A percentile compares a stretch with the other conserved stretches of the same genome.
Conservation (phyloP, 495 filamentous ascomycete genomes). For the Cetradonia linearis region DNA sequence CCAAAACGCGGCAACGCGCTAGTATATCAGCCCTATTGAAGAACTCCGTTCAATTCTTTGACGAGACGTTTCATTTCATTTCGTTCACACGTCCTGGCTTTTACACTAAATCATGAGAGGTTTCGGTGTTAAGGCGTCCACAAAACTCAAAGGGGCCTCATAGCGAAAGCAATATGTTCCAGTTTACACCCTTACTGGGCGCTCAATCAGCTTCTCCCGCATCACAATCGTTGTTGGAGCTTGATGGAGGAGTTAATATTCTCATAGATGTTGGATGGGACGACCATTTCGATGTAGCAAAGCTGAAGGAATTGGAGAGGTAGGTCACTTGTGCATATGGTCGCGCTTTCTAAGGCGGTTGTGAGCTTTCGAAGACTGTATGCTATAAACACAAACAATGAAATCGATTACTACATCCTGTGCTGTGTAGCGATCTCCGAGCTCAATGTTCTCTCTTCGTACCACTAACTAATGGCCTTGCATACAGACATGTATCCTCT, state of each 20-base stretch:
- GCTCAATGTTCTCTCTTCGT: not conserved
- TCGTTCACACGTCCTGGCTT: no score
- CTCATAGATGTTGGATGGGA: slow-evolving; percentile 96
- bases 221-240: slow-evolving; percentile 87
- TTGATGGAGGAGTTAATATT: slow-evolving; percentile 93
- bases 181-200: slow-evolving; percentile 82
- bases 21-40: not conserved
- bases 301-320: slow-evolving; percentile 83
- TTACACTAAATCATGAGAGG: not conserved
- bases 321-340: slow-evolving; percentile 35
- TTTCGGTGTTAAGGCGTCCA: not conserved
- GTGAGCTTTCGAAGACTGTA: slow-evolving; percentile 10
- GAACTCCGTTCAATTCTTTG: no score
- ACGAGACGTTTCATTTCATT: no score
- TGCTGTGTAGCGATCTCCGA: slow-evolving; percentile 1
- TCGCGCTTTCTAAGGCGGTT: not conserved
- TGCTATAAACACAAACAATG: slow-evolving; percentile 18
- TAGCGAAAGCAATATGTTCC: slow-evolving; percentile 59
- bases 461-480: slow-evolving; percentile 11
- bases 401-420: slow-evolving; percentile 3
- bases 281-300: slow-evolving; percentile 67
- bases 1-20: no score
- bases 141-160: not conserved
- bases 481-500: slow-evolving; percentile 67
- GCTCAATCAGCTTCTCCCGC: slow-evolving; percentile 78